A percentile compares a stretch with the other conserved stretches of the same genome.
Evolutionary conservation across 495 filamentous ascomycete species (phyloP).

Genomic region (Daldinia vernicosa): DNA sequence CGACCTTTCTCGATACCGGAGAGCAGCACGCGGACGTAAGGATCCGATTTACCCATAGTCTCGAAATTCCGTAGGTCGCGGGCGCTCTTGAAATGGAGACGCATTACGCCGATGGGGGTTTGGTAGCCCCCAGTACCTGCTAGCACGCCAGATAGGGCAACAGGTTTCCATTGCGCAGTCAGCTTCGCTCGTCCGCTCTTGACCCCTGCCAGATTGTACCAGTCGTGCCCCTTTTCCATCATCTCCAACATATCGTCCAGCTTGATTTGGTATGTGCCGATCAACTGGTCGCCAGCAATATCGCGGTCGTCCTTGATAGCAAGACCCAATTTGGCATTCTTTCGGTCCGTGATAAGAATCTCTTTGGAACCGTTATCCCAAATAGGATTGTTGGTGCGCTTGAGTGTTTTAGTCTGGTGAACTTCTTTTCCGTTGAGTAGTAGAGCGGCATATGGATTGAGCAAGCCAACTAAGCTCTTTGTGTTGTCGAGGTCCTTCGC

Average conservation of each 20-base stretch:
- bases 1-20: slow-evolving; percentile 88
- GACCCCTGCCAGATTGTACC: slow-evolving; percentile 87
- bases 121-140: slow-evolving; percentile 87
- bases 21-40: slow-evolving; percentile 87
- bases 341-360: slow-evolving; percentile 90
- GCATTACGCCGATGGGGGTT: slow-evolving; percentile 92
- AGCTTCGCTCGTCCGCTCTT: slow-evolving; percentile 89
- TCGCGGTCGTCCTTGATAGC: slow-evolving; percentile 96
- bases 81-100: slow-evolving; percentile 88
- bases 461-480: slow-evolving; percentile 86
- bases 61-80: slow-evolving; percentile 89
- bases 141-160: slow-evolving; percentile 76
- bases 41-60: slow-evolving; percentile 95
- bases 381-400: slow-evolving; percentile 95
- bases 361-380: slow-evolving; percentile 92
- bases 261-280: slow-evolving; percentile 94
- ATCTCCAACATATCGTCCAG: slow-evolving; percentile 90
- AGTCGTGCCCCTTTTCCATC: slow-evolving; percentile 92
- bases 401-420: slow-evolving; percentile 84
- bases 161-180: slow-evolving; percentile 92
- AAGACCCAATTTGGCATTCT: slow-evolving; percentile 85
- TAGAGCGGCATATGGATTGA: slow-evolving; percentile 89
- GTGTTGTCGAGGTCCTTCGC: slow-evolving; percentile 92
- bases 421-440: slow-evolving; percentile 91
- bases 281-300: slow-evolving; percentile 77